A percentile compares a stretch with the other conserved stretches of the same genome.
These are phyloP conservation scores for Thinopyrum elongatum DNA, from an alignment of 176 grass and related monocot genomes.

Conservation along the genomic window DNA sequence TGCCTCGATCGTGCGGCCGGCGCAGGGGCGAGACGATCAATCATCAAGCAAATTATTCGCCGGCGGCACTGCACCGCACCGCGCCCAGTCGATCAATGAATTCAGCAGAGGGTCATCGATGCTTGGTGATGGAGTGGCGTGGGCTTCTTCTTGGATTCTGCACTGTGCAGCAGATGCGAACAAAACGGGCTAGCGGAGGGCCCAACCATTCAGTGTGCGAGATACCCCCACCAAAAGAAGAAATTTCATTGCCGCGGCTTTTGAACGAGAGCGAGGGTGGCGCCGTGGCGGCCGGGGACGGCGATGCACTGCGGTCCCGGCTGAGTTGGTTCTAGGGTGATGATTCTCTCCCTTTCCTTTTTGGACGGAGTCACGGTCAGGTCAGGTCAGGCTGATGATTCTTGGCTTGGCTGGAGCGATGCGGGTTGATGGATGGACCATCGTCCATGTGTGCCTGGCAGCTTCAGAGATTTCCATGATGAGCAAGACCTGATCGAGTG, in stretches of 20 bases:
- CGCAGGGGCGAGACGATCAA: not conserved
- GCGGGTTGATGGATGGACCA: not conserved
- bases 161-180: constrained; percentile 28
- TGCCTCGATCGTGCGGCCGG: not conserved
- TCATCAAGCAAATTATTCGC: constrained; percentile 16
- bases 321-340: not conserved
- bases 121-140: not conserved
- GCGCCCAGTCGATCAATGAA: not conserved
- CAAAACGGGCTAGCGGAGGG: not conserved
- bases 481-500: not conserved
- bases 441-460: not conserved
- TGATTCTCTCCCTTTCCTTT: not conserved
- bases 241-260: not conserved
- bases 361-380: not conserved
- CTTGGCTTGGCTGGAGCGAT: not conserved
- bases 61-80: not conserved
- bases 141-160: not conserved
- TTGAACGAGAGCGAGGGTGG: not conserved
- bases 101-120: not conserved
- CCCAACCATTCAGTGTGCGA: constrained; percentile 14
- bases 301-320: not conserved
- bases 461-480: constrained; percentile 24
- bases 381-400: not conserved
- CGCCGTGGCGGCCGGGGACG: not conserved
- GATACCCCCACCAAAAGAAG: too few relatives aligned